These are phyloP conservation scores for Gentiana straminea DNA, from an alignment of 257 asterid species.

Conservation along the genomic window DNA sequence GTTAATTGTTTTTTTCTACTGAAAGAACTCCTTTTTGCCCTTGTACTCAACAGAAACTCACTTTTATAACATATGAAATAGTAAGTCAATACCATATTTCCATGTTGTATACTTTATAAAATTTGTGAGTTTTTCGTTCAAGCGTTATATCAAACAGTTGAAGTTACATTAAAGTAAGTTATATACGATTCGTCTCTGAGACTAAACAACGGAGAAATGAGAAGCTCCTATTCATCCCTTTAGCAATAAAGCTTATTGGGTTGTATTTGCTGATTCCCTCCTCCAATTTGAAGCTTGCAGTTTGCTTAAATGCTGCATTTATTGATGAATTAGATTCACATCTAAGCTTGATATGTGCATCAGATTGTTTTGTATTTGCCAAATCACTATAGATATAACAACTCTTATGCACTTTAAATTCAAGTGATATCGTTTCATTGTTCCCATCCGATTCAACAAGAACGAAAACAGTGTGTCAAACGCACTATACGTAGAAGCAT, in stretches of 20 bases:
- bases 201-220: slow-evolving; percentile 57
- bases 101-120: no score
- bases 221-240: slow-evolving; percentile 46
- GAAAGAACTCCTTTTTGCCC: no score
- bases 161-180: slow-evolving; percentile 41
- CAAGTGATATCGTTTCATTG: slow-evolving; percentile 37
- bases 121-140: no score
- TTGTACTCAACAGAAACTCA: no score
- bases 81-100: no score
- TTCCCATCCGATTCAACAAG: slow-evolving; percentile 43
- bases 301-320: slow-evolving; percentile 27
- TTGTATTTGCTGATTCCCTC: slow-evolving; percentile 53
- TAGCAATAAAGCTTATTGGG: slow-evolving; percentile 77
- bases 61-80: no score
- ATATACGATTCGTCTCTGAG: slow-evolving; percentile 78
- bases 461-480: slow-evolving; percentile 16
- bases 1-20: no score
- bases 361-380: slow-evolving; percentile 7
- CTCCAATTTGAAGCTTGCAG: slow-evolving; percentile 45
- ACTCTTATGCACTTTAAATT: slow-evolving; percentile 34
- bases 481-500: no score
- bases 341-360: slow-evolving; percentile 28
- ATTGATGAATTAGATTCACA: slow-evolving; percentile 23
- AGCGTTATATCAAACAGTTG: neutral
- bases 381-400: slow-evolving; percentile 38